phyloP scores from a whole-genome alignment of 176 grass and related monocot species.

The Olyra latifolia region DNA sequence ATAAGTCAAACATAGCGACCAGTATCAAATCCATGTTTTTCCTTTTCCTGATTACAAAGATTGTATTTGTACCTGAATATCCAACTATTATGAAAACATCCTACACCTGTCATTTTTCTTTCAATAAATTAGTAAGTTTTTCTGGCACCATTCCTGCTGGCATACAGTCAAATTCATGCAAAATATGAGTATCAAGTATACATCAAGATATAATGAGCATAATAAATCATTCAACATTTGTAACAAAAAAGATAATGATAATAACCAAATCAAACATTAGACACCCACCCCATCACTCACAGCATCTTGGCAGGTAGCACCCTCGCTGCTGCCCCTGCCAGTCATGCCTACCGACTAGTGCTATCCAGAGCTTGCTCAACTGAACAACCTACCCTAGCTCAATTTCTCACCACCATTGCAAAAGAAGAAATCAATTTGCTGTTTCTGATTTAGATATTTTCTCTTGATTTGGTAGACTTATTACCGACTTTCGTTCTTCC shows the following conservation, averaged over 20 bases:
- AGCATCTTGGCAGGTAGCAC: background rate
- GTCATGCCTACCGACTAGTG: background rate
- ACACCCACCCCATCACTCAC: background rate
- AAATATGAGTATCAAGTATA: background rate
- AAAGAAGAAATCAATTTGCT: background rate
- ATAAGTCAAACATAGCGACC: background rate
- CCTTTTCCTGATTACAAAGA: background rate
- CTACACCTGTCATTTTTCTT: background rate
- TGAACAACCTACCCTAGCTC: background rate
- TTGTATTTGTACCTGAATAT: background rate
- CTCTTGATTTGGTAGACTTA: background rate
- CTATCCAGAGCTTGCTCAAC: background rate
- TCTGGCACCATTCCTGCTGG: background rate
- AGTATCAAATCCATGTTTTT: background rate
- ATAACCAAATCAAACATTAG: background rate
- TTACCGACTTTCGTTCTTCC: background rate
- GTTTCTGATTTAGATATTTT: background rate
- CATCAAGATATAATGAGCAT: background rate
- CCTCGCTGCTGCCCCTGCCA: background rate
- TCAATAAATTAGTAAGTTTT: background rate
- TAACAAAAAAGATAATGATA: background rate
- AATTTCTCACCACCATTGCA: background rate
- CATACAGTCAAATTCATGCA: slow-evolving; percentile 8
- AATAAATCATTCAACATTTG: background rate
- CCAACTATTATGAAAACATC: slow-evolving; percentile 7